These are phyloP conservation scores for Lactarius akahatsu DNA, from an alignment of 768 basidiomycete genomes.

Conservation along the genomic window DNA sequence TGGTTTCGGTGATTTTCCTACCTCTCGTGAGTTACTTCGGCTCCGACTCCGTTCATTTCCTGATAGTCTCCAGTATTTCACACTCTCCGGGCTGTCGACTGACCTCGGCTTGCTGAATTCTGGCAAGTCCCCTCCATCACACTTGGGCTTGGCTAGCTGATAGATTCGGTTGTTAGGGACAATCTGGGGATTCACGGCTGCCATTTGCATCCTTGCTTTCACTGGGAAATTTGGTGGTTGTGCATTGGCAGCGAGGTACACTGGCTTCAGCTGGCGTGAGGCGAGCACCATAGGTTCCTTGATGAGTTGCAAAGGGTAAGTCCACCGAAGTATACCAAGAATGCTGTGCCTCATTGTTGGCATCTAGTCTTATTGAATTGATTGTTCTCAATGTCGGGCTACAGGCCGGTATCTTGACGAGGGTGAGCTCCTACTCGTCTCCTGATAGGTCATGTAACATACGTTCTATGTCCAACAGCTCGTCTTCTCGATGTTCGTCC, in stretches of 20 bases:
- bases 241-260: conserved; percentile 58
- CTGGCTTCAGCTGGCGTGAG: conserved; percentile 81
- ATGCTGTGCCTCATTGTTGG: not conserved
- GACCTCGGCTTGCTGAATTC: conserved; percentile 80
- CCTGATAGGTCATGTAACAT: not conserved
- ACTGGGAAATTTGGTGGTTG: conserved; percentile 89
- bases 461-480: conserved; percentile 33
- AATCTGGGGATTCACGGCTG: conserved; percentile 87
- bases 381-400: conserved; percentile 96
- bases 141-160: not conserved
- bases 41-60: conserved; percentile 4
- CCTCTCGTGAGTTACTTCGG: conserved; percentile 57
- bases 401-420: conserved; percentile 71
- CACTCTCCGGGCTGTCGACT: conserved; percentile 86
- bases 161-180: conserved; percentile 44
- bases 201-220: conserved; percentile 78
- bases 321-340: not conserved
- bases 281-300: conserved; percentile 80
- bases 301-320: conserved; percentile 94
- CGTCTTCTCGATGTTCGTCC: conserved; percentile 94
- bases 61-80: conserved; percentile 69
- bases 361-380: conserved; percentile 74
- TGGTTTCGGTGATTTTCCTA: conserved; percentile 86
- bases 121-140: conserved; percentile 42
- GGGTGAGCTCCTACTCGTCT: conserved; percentile 34